Conservation (phyloP, 352 stramenopile genomes). For the Globisporangium heterothallicum region DNA sequence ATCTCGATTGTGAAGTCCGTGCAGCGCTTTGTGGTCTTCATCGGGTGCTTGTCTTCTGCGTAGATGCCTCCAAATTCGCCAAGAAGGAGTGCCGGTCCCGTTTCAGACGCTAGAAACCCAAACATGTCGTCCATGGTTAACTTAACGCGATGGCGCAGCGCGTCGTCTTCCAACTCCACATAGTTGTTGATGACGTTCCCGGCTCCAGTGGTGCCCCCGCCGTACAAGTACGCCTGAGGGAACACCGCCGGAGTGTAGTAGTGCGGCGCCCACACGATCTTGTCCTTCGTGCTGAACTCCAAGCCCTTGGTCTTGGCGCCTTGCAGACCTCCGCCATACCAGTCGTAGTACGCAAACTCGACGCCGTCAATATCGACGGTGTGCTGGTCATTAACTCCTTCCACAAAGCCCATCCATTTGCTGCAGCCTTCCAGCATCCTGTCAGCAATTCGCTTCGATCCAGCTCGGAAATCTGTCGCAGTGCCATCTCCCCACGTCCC, state of each 20-base stretch:
- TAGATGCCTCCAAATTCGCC: slow-evolving; percentile 36
- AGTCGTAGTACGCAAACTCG: slow-evolving; percentile 29
- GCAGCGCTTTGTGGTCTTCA: slow-evolving; percentile 24
- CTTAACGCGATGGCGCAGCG: slow-evolving; percentile 18
- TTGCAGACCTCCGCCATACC: slow-evolving; percentile 33
- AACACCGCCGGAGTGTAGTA: slow-evolving; percentile 35
- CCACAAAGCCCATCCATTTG: slow-evolving; percentile 36
- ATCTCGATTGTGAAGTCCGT: slow-evolving; percentile 29
- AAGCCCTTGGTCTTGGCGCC: slow-evolving; percentile 18
- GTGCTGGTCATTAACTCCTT: slow-evolving; percentile 27
- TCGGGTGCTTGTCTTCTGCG: slow-evolving; percentile 19
- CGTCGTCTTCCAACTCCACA: slow-evolving; percentile 24
- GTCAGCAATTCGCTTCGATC: slow-evolving; percentile 21
- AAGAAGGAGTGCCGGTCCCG: slow-evolving; percentile 21
- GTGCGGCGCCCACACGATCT: slow-evolving; percentile 32
- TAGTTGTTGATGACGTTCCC: slow-evolving; percentile 15
- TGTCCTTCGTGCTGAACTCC: slow-evolving; percentile 19
- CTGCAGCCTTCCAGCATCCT: slow-evolving; percentile 29
- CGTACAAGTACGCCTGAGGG: slow-evolving; percentile 25
- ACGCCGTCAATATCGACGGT: slow-evolving; percentile 21
- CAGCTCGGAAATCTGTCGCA: slow-evolving; percentile 22
- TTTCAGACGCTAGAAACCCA: slow-evolving; percentile 23
- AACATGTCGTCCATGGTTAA: slow-evolving; percentile 37
- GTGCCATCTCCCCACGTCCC: slow-evolving; percentile 28
- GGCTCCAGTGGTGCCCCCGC: slow-evolving; percentile 9